Base-by-base conservation (phyloP, 192 early-diverging fungal species). In the Linnemannia elongata region DNA sequence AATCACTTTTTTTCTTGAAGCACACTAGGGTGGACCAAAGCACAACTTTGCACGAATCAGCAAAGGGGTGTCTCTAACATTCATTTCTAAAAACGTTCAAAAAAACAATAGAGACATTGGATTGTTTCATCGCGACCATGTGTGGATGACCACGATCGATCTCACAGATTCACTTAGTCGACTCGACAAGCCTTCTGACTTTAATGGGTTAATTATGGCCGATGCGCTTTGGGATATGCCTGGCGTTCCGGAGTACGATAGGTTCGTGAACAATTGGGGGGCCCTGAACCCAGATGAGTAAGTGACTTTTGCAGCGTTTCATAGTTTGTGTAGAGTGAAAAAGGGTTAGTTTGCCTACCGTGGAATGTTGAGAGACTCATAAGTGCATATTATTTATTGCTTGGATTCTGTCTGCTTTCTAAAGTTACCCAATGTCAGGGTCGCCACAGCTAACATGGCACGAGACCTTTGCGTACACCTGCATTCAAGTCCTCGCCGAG, bases 131-230 rank as follows among this genome's bases (percentile, higher is more conserved):
- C 15, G 30, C 9, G 22, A 35, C 20, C 83, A 80, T 74, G 83
- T 85, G 13, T 85, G 83, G 83, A 4, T 85, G 49, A 85, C 83
- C 18, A 22, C 83, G 4, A 68, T 85, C 22, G 83, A 85, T 36
- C 22, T 80, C 6, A 80, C 83, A 13, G 75, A 85, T 20, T 80
- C 83, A 4, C 22, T 85, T 1, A 6, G 27, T n/a, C 36, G 4
- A 15, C 36, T 85, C 2, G 7, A 6, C 6, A 63, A 73, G 9
- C 69, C 83, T 17, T 39, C 52, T 0, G 78, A 80, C 41, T 85
- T 85, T 57, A 80, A 76, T 42, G 83, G 83, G 1, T 47, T 85
- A 6, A 85, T 85, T 30, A 80, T 85, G 78, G 74, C 83, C 0
- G 83, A 85, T 55, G 78, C 69, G 7, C 39, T 80, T 17, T 85